These are phyloP conservation scores for Fonsecaea nubica DNA, from an alignment of 2,329 filamentous ascomycete species.

Conservation along the genomic window DNA sequence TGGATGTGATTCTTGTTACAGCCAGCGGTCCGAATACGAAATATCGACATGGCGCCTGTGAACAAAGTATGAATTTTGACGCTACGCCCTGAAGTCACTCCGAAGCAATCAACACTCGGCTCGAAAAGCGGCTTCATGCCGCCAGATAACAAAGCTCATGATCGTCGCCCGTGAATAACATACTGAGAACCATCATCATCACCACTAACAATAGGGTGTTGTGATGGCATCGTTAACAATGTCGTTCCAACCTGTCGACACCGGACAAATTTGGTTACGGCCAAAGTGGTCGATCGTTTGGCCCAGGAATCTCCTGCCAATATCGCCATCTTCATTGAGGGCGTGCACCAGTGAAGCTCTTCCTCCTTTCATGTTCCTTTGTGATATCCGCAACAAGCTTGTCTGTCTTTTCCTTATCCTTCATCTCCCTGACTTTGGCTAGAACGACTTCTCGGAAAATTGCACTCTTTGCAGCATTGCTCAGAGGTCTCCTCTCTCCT, in stretches of 20 bases:
- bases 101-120: not conserved
- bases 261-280: not conserved
- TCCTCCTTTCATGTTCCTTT: slow-evolving; percentile 46
- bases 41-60: not conserved
- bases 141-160: not conserved
- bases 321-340: slow-evolving; percentile 7
- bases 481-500: slow-evolving; percentile 56
- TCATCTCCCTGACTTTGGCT: slow-evolving; percentile 91
- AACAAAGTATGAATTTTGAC: slow-evolving; percentile 13
- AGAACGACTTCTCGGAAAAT: slow-evolving; percentile 95
- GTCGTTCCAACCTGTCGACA: slow-evolving; percentile 13
- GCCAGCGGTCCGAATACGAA: slow-evolving; percentile 9
- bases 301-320: not conserved
- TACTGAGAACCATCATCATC: not conserved
- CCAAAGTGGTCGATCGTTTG: not conserved
- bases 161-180: not conserved
- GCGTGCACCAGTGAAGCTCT: slow-evolving; percentile 37
- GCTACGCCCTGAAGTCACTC: not conserved
- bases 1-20: not conserved
- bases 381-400: slow-evolving; percentile 67
- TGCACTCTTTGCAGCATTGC: slow-evolving; percentile 67
- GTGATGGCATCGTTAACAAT: slow-evolving; percentile 13
- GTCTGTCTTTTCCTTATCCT: slow-evolving; percentile 79
- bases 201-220: not conserved
- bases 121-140: not conserved